phyloP scores from a whole-genome alignment of 1,284 basidiomycete species.

The Ceratobasidium sp. region DNA sequence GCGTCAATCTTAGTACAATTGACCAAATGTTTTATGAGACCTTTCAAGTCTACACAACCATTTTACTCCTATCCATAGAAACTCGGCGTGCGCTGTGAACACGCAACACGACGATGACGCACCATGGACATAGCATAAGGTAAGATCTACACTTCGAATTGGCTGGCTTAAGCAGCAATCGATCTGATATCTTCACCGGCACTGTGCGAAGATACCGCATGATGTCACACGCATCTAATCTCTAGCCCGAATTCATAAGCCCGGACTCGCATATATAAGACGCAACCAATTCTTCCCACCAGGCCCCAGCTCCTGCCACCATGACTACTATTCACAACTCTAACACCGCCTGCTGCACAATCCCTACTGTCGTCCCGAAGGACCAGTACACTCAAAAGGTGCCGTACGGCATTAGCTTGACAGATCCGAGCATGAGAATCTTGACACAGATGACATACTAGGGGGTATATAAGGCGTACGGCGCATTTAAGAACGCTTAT shows the following conservation, averaged over 20 bases:
- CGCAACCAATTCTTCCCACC: constrained; percentile 53
- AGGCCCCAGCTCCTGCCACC: constrained; percentile 55
- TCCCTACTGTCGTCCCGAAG: constrained; percentile 65
- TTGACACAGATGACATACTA: constrained; percentile 54
- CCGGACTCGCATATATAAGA: constrained; percentile 14
- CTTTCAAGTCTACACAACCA: too few relatives aligned
- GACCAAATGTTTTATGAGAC: too few relatives aligned
- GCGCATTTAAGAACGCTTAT: constrained; percentile 62
- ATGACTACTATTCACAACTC: constrained; percentile 64
- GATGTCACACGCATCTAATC: constrained; percentile 41
- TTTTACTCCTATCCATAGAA: too few relatives aligned
- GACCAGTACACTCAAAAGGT: constrained; percentile 55
- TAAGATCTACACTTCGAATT: too few relatives aligned
- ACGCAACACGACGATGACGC: too few relatives aligned
- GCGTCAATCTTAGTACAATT: too few relatives aligned
- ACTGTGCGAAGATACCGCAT: constrained; percentile 7
- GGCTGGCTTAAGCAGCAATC: not conserved
- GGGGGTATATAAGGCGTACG: constrained; percentile 64
- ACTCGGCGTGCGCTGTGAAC: too few relatives aligned
- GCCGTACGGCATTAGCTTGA: constrained; percentile 51
- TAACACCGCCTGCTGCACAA: constrained; percentile 71
- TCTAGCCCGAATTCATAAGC: too few relatives aligned
- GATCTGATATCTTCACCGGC: constrained; percentile 4
- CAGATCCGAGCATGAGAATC: not conserved
- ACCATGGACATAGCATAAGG: too few relatives aligned